Evolutionary conservation across 192 early-diverging fungal genomes (phyloP), one percentile per base, ranked within the genome.

Genomic region (Podila horticola): DNA sequence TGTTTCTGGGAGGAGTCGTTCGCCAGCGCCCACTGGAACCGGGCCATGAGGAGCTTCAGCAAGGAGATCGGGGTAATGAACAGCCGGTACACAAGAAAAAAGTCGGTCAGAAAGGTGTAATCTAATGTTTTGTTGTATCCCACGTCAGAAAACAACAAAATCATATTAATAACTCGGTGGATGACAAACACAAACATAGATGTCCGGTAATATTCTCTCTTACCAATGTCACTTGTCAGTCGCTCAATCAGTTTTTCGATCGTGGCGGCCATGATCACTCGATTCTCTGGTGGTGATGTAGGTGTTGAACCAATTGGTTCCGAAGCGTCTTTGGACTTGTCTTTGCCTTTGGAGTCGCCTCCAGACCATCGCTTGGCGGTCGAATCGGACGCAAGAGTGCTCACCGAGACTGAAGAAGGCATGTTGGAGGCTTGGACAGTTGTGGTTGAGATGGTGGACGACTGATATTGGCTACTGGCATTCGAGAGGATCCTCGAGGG

Each of bases 51-150:
- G 4, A 91, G 60, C 60, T 85, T 84, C 55, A 88, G 86, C 20
- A 91, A 68, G 26, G 88, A 82, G 15, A 85, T 52, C 15, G 90
- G 87, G 3, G 87, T 71, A 38, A 91, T 86, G 51, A 91, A 91
- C n/a, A 82, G 75, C 24, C 90, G 87, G 41, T 86, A 91, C 30
- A 86, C 89, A 33, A 91, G 71, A 70, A 91, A 91, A 59, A 91
- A 91, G 62, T 91, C 90, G 28, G 90, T 89, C 64, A 91, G 74
- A 36, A 90, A 88, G 7, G 81, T 83, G 71, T 91, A 89, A 51
- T 91, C 90, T 86, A 67, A 13, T 12, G 60, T 58, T 65, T 26
- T n/a, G 30, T 63, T 24, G 8, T 24, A 24, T 17, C 41, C 41
- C n/a, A 55, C 24, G n/a, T 17, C n/a, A n/a, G n/a, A n/a, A n/a